Conservation (phyloP, 2,329 filamentous ascomycete species). For the Cordyceps farinosa region DNA sequence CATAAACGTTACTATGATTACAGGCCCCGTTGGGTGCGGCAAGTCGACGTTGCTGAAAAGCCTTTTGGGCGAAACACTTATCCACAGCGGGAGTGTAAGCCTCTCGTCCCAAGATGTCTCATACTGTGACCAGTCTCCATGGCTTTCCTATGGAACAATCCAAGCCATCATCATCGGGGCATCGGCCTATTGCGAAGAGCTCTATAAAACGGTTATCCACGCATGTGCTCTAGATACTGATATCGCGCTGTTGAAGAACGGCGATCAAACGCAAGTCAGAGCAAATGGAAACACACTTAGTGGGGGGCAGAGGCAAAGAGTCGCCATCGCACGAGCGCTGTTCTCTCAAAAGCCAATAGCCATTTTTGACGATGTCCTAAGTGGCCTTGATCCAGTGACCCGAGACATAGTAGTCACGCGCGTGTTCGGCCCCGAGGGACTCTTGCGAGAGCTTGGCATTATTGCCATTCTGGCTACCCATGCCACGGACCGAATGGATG, state of each 20-base stretch:
- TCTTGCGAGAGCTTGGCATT: conserved; percentile 31
- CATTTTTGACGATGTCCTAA: conserved; percentile 39
- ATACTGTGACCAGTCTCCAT: conserved; percentile 32
- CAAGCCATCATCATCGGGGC: conserved; percentile 34
- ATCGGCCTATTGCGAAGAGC: conserved; percentile 29
- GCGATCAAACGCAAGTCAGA: conserved; percentile 28
- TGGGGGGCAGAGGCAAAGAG: conserved; percentile 33
- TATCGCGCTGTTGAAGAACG: conserved; percentile 23
- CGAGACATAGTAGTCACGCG: conserved; percentile 38
- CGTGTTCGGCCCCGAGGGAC: conserved; percentile 35
- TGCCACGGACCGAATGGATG: conserved; percentile 32
- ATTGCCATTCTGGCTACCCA: conserved; percentile 35
- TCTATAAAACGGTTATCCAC: conserved; percentile 29
- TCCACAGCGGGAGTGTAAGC: conserved; percentile 24
- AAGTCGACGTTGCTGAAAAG: conserved; percentile 33
- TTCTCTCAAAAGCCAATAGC: conserved; percentile 32
- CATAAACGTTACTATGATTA: conserved; percentile 25
- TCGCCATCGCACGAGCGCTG: conserved; percentile 33
- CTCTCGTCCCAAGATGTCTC: conserved; percentile 25
- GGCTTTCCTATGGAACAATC: conserved; percentile 33
- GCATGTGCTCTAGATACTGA: conserved; percentile 35
- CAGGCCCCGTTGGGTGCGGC: conserved; percentile 32
- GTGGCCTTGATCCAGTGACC: conserved; percentile 39
- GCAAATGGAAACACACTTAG: conserved; percentile 33
- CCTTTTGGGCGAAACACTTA: conserved; percentile 28